Evolutionary conservation across 176 grass and related monocot species (phyloP), one percentile per base, ranked within the genome.

Genomic region (Themeda triandra): DNA sequence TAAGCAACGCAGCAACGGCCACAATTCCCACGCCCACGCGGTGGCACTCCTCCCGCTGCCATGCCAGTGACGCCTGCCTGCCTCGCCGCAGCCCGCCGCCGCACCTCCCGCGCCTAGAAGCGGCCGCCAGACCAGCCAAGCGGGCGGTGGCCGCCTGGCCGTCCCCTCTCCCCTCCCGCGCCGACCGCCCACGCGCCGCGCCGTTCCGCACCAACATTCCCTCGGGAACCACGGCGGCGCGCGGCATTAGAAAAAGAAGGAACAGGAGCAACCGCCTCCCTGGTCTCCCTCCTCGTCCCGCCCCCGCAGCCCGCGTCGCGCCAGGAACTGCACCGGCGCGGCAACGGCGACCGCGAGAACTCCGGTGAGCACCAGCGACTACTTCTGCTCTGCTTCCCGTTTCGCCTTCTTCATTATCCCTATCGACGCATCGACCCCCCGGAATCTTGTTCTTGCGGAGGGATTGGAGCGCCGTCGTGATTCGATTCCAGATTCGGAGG

Each of bases 201-300:
- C 63, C 78, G 63, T 42, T 18, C 78, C 63, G 65, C 45, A 69
- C 79, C 79, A 69, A 71, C 79, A 58, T 81, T 81, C 65, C 65
- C 72, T 39, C 29, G 37, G 5, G 72, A 76, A 24, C 23, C 23
- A 24, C 54, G 23, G 58, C 40, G 70, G 24, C n/a, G n/a, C n/a
- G n/a, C n/a, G n/a, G n/a, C n/a, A n/a, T n/a, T n/a, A n/a, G n/a
- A n/a, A n/a, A n/a, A n/a, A n/a, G n/a, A n/a, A n/a, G n/a, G n/a
- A n/a, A n/a, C n/a, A n/a, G n/a, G n/a, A n/a, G 60, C 68, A 69
- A 58, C 51, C 71, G 36, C 48, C 17, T 11, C 48, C 51, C 79
- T 69, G 28, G 59, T 67, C 59, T 75, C 59, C 46, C 60, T 6
- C 24, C 32, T 19, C 58, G 24, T 13, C 69, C 65, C 24, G 66